Conservation (phyloP, 208 protist genomes). For the Wallacemonas rigidus region DNA sequence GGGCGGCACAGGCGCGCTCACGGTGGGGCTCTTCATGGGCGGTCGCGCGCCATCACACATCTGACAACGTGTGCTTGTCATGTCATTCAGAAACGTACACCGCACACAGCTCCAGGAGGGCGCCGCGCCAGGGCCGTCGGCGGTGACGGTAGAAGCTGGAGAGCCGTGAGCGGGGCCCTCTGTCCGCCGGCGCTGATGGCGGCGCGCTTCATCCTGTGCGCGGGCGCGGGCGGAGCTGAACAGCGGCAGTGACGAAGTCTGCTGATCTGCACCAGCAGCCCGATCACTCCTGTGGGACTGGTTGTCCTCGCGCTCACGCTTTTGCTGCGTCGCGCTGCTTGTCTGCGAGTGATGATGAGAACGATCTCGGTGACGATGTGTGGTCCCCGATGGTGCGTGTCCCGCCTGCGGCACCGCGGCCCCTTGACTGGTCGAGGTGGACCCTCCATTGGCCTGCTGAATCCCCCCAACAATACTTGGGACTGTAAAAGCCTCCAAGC, state of each 20-base stretch:
- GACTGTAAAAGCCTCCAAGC: conserved; percentile 42
- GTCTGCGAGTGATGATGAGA: background rate
- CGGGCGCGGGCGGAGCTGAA: conserved; percentile 9
- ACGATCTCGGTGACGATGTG: too few species aligned
- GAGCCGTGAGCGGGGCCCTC: background rate
- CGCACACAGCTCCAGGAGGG: conserved; percentile 23
- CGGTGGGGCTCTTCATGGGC: background rate
- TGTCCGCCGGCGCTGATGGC: background rate
- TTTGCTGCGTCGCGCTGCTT: conserved; percentile 3
- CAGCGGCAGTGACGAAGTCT: background rate
- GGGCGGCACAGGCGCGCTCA: background rate
- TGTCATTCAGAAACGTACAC: conserved; percentile 36
- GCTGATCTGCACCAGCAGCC: too few species aligned
- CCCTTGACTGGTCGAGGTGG: conserved; percentile 1
- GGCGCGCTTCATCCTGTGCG: background rate
- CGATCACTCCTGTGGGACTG: too few species aligned
- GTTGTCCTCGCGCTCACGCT: background rate
- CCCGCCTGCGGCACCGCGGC: background rate
- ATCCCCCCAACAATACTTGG: conserved; percentile 46
- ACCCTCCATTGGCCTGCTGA: conserved; percentile 6
- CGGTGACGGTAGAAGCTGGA: background rate
- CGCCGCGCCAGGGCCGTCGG: background rate
- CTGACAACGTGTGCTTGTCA: background rate
- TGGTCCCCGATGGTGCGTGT: too few species aligned
- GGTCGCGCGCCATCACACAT: conserved; percentile 9